Evolutionary conservation across 1,284 basidiomycete genomes (phyloP).

Genomic region (Puccinia horiana): DNA sequence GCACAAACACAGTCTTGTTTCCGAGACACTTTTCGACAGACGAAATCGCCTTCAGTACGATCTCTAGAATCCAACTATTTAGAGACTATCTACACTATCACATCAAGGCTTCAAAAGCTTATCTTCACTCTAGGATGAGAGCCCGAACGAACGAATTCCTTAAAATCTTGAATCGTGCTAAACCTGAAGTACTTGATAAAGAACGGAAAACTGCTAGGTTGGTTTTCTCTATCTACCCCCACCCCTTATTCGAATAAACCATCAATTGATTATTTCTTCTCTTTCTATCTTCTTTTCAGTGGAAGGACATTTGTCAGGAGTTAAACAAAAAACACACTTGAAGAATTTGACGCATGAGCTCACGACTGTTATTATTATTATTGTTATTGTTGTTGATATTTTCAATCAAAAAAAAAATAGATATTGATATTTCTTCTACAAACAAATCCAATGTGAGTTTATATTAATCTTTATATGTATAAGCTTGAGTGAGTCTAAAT

Average conservation of each 20-base stretch:
- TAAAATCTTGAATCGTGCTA: constrained; percentile 96
- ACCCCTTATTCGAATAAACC: background rate
- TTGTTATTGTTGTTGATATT: background rate
- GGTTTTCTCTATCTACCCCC: constrained; percentile 55
- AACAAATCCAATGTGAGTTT: no score
- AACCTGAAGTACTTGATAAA: constrained; percentile 79
- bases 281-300: constrained; percentile 5
- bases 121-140: constrained; percentile 98
- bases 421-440: no score
- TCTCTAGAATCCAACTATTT: constrained; percentile 95
- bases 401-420: background rate
- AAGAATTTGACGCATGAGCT: background rate
- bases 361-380: constrained; percentile 17
- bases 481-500: no score
- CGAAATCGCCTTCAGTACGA: constrained; percentile 75
- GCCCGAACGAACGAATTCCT: constrained; percentile 93
- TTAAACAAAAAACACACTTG: background rate
- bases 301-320: constrained; percentile 47
- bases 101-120: constrained; percentile 98
- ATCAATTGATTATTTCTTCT: background rate
- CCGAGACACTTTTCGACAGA: constrained; percentile 88
- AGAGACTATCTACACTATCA: constrained; percentile 98
- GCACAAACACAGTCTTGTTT: constrained; percentile 80
- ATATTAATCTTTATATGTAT: no score
- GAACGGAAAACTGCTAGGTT: constrained; percentile 92